Percentiles rank a stretch among this genome's conserved stretches.
These are phyloP conservation scores for Kingdonia uniflora DNA, from an alignment of 164 flowering plant species.

Conservation along the genomic window DNA sequence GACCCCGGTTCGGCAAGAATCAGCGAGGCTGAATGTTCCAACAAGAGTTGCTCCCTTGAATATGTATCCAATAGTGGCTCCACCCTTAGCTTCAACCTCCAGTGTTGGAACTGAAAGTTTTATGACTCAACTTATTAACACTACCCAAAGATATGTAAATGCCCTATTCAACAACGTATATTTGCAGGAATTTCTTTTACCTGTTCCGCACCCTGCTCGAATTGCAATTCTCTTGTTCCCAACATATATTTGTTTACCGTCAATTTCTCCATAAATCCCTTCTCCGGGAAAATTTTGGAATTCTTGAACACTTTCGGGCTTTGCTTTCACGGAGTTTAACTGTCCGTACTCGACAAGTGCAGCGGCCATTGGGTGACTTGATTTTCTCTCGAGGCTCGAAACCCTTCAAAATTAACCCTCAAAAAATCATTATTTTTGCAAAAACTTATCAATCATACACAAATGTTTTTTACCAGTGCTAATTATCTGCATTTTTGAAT, in stretches of 20 bases:
- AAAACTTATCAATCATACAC: no score
- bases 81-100: conserved; percentile 30
- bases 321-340: conserved; percentile 37
- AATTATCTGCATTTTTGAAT: no score
- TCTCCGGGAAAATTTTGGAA: conserved; percentile 83
- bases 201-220: conserved; percentile 53
- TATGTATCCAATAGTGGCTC: conserved; percentile 55
- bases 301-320: conserved; percentile 60
- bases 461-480: no score
- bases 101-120: conserved; percentile 30
- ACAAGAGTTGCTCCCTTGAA: conserved; percentile 23
- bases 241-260: conserved; percentile 45
- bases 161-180: background rate
- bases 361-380: conserved; percentile 90
- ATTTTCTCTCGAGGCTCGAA: conserved; percentile 89
- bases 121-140: background rate
- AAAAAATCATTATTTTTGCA: no score
- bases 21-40: conserved; percentile 64
- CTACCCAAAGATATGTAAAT: background rate
- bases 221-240: conserved; percentile 61
- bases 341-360: conserved; percentile 66
- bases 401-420: conserved; percentile 58
- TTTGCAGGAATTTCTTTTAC: conserved; percentile 18
- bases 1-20: conserved; percentile 67
- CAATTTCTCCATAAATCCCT: conserved; percentile 73